phyloP scores from a whole-genome alignment of 805 yeast species.

The Zygotorulaspora florentina region DNA sequence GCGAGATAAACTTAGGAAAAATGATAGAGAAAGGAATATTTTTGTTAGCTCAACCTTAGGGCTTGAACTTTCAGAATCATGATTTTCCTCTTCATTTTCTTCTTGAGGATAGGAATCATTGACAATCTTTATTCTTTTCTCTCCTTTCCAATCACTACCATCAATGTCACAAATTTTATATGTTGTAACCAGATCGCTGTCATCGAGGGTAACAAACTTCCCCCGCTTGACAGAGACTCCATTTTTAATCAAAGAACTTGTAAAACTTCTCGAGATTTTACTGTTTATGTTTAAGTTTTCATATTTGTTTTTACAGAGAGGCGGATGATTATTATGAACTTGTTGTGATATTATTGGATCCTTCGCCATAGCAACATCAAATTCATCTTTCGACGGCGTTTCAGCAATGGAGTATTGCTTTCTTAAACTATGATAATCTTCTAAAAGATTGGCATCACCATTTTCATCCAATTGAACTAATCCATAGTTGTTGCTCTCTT shows the following conservation, averaged over 20 bases:
- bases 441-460: slow-evolving; percentile 39
- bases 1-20: background rate
- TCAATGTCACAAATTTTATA: slow-evolving; percentile 42
- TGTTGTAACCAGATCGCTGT: slow-evolving; percentile 41
- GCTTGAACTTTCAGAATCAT: background rate
- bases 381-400: slow-evolving; percentile 26
- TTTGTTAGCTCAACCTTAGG: background rate
- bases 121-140: slow-evolving; percentile 16
- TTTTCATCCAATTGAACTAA: slow-evolving; percentile 49
- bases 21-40: background rate
- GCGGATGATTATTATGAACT: slow-evolving; percentile 11
- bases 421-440: slow-evolving; percentile 50
- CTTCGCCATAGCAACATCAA: slow-evolving; percentile 4
- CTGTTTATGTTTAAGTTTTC: slow-evolving; percentile 40
- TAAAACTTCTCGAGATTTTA: slow-evolving; percentile 41
- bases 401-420: slow-evolving; percentile 41
- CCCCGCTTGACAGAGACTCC: slow-evolving; percentile 53
- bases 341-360: slow-evolving; percentile 3
- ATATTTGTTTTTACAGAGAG: slow-evolving; percentile 40
- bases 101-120: background rate
- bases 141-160: slow-evolving; percentile 35
- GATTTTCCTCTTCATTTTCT: background rate
- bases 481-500: slow-evolving; percentile 78
- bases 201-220: slow-evolving; percentile 42
- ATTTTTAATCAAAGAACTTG: slow-evolving; percentile 41